phyloP scores from a whole-genome alignment of 768 basidiomycete genomes.

The Erythrobasidium yunnanense region DNA sequence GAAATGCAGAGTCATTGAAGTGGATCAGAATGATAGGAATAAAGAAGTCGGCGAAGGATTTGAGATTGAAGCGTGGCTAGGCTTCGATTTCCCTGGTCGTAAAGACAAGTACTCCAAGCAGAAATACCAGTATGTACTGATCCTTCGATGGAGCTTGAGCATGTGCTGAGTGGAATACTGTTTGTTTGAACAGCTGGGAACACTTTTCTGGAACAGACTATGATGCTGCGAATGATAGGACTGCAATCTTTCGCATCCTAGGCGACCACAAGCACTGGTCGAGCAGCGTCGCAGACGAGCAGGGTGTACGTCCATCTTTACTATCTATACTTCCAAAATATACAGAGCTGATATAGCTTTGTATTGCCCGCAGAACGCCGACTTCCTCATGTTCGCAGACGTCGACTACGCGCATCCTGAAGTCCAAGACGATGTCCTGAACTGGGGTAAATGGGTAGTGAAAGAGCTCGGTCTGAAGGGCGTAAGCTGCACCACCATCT shows the following conservation, averaged over 20 bases:
- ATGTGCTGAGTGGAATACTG: background rate
- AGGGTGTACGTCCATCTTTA: background rate
- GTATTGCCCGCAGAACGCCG: conserved; percentile 1
- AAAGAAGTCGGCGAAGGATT: conserved; percentile 43
- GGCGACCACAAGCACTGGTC: conserved; percentile 44
- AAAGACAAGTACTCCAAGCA: conserved; percentile 42
- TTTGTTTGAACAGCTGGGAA: background rate
- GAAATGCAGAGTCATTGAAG: conserved; percentile 44
- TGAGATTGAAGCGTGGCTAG: conserved; percentile 45
- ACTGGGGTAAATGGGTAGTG: conserved; percentile 44
- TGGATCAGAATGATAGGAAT: conserved; percentile 43
- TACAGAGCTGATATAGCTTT: background rate
- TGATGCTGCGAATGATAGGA: conserved; percentile 42
- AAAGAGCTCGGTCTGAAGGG: conserved; percentile 45
- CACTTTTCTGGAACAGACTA: conserved; percentile 45
- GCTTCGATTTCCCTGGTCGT: conserved; percentile 45
- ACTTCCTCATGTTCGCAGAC: conserved; percentile 37
- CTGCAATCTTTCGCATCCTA: conserved; percentile 41
- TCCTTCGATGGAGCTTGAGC: background rate
- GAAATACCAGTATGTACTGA: conserved; percentile 41
- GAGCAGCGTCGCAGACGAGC: conserved; percentile 12
- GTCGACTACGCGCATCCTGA: conserved; percentile 44
- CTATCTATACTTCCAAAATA: too few species aligned
- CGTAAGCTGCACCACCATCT: background rate
- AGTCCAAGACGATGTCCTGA: conserved; percentile 40